Percentiles rank a stretch among this genome's conserved stretches.
Conservation (phyloP, 345 rosid genomes). For the Citrus maxima region DNA sequence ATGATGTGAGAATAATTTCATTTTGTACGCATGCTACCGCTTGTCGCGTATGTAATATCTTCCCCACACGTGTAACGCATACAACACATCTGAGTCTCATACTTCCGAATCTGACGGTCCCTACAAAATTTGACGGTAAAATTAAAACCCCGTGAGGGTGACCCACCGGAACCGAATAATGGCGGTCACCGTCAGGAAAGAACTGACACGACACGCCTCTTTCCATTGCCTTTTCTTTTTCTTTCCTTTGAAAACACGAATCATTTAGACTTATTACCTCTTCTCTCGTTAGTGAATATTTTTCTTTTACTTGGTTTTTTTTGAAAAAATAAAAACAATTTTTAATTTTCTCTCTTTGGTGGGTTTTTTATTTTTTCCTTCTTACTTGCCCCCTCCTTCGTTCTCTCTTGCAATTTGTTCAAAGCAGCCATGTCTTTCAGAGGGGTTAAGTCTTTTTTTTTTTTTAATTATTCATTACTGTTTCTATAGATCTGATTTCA, state of each 20-base stretch:
- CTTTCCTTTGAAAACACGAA: neutral
- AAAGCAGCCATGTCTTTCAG: conserved; percentile 37
- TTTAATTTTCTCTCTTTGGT: neutral
- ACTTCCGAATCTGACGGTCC: neutral
- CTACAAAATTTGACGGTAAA: neutral
- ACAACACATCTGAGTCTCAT: neutral
- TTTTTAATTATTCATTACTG: neutral
- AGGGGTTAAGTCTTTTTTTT: conserved; percentile 38
- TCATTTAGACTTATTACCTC: neutral
- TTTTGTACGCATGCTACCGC: neutral
- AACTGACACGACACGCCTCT: conserved; percentile 9
- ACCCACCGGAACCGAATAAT: neutral
- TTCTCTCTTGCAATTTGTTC: neutral
- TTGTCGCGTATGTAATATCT: neutral
- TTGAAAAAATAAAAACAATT: neutral
- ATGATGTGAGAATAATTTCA: neutral
- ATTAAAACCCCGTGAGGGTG: neutral
- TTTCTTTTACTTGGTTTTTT: too few relatives aligned
- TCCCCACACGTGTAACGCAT: neutral
- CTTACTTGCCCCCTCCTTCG: neutral
- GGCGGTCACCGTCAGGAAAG: conserved; percentile 6
- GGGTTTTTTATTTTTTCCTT: conserved; percentile 6
- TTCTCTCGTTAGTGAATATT: neutral
- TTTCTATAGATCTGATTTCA: neutral
- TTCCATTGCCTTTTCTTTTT: neutral